A percentile compares a stretch with the other conserved stretches of the same genome.
These are phyloP conservation scores for Mycena sanguinolenta DNA, from an alignment of 768 basidiomycete genomes.

Conservation along the genomic window DNA sequence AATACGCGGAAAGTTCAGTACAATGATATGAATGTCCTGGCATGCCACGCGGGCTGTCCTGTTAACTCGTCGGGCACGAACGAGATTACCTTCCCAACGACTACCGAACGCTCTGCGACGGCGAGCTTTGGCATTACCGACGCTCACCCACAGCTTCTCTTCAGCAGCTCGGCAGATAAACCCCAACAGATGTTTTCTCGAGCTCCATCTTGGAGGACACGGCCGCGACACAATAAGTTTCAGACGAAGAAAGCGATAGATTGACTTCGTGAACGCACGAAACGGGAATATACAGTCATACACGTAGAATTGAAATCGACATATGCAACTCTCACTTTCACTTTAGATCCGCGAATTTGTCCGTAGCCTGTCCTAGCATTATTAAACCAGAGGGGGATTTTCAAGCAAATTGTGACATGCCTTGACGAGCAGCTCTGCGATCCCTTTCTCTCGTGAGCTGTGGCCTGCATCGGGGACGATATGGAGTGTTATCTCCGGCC, in stretches of 20 bases:
- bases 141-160: too few species aligned
- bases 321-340: background rate
- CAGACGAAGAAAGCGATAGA: background rate
- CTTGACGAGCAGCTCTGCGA: constrained; percentile 64
- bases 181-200: too few species aligned
- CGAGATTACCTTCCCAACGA: too few species aligned
- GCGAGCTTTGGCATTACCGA: too few species aligned
- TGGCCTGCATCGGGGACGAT: constrained; percentile 92
- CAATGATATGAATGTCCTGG: too few species aligned
- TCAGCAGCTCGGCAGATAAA: too few species aligned
- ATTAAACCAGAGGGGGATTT: constrained; percentile 4
- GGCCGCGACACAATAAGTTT: too few species aligned
- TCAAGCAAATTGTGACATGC: background rate
- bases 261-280: constrained; percentile 1
- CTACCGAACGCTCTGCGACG: too few species aligned
- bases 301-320: constrained; percentile 1
- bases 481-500: constrained; percentile 82
- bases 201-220: too few species aligned
- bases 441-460: constrained; percentile 83
- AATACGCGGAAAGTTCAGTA: too few species aligned
- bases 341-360: constrained; percentile 57
- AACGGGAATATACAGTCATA: background rate
- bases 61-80: too few species aligned
- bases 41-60: too few species aligned
- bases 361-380: constrained; percentile 51